Percentiles rank a stretch among this genome's conserved stretches.
phyloP scores from a whole-genome alignment of 108 stramenopile genomes.

The Fragilaria crotonensis region DNA sequence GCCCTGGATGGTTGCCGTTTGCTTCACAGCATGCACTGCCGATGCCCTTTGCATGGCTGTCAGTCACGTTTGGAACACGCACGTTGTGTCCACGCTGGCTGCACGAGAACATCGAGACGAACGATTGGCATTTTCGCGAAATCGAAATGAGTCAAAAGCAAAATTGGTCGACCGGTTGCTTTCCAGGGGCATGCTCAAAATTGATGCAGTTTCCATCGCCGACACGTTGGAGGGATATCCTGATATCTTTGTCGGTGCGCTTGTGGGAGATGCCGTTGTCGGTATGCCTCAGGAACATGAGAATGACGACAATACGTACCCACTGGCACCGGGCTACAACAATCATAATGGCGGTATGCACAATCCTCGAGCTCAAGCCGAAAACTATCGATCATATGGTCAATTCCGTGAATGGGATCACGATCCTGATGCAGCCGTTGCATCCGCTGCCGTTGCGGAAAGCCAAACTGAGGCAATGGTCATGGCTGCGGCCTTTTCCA shows the following conservation, averaged over 20 bases:
- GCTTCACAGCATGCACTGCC: slow-evolving; percentile 48
- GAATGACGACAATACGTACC: neutral
- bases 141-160: slow-evolving; percentile 54
- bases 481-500: slow-evolving; percentile 67
- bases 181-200: slow-evolving; percentile 67
- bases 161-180: slow-evolving; percentile 60
- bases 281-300: slow-evolving; percentile 18
- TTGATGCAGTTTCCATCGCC: slow-evolving; percentile 81
- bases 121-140: slow-evolving; percentile 24
- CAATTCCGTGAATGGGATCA: slow-evolving; percentile 18
- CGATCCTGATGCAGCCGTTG: neutral
- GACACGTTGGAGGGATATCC: slow-evolving; percentile 82
- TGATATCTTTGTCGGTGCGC: slow-evolving; percentile 61
- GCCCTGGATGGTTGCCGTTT: slow-evolving; percentile 39
- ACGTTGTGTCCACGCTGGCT: slow-evolving; percentile 25
- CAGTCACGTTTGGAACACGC: slow-evolving; percentile 72
- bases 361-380: slow-evolving; percentile 9
- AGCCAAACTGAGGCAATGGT: slow-evolving; percentile 51
- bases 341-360: neutral
- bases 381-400: slow-evolving; percentile 19
- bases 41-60: slow-evolving; percentile 73
- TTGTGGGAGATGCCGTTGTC: slow-evolving; percentile 51
- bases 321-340: neutral
- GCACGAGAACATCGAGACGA: slow-evolving; percentile 38
- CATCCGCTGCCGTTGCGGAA: slow-evolving; percentile 8